Percentiles rank a stretch among this genome's conserved stretches.
Conservation (phyloP, 1,284 basidiomycete species). For the Wolfiporia cocos region DNA sequence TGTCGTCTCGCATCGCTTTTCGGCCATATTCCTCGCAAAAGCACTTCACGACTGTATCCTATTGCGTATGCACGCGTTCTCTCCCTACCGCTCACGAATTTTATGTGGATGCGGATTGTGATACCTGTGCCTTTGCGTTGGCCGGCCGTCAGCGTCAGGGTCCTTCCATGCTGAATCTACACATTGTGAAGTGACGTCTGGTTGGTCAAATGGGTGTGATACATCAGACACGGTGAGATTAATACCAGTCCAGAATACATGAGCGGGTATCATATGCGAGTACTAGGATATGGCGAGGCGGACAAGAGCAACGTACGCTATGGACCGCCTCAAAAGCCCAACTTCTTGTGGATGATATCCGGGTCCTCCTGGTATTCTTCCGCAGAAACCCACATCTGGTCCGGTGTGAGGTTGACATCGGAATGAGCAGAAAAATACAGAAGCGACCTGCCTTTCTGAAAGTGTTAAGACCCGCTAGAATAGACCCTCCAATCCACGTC, state of each 20-base stretch:
- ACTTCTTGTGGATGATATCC: conserved; percentile 93
- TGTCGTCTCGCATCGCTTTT: conserved; percentile 30
- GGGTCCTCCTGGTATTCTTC: conserved; percentile 99
- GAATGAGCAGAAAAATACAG: background rate
- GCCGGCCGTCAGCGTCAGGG: background rate
- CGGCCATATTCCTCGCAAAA: conserved; percentile 27
- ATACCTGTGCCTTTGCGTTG: background rate
- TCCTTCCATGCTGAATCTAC: too few relatives aligned
- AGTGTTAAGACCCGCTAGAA: conserved; percentile 90
- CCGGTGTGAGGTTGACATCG: background rate
- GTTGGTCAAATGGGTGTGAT: too few relatives aligned
- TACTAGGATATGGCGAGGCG: conserved; percentile 21
- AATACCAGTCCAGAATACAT: too few relatives aligned
- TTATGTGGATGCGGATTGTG: conserved; percentile 35
- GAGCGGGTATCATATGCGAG: conserved; percentile 27
- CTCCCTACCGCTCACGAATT: conserved; percentile 31
- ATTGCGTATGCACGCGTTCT: conserved; percentile 33
- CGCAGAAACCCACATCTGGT: conserved; percentile 96
- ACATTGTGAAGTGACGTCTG: too few relatives aligned
- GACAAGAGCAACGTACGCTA: conserved; percentile 12
- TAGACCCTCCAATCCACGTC: conserved; percentile 98
- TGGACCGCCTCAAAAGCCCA: conserved; percentile 51
- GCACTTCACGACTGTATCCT: conserved; percentile 33
- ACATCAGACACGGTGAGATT: too few relatives aligned
- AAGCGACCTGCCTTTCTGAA: conserved; percentile 82